phyloP scores from a whole-genome alignment of 164 flowering plant genomes.

The Litsea cubeba region DNA sequence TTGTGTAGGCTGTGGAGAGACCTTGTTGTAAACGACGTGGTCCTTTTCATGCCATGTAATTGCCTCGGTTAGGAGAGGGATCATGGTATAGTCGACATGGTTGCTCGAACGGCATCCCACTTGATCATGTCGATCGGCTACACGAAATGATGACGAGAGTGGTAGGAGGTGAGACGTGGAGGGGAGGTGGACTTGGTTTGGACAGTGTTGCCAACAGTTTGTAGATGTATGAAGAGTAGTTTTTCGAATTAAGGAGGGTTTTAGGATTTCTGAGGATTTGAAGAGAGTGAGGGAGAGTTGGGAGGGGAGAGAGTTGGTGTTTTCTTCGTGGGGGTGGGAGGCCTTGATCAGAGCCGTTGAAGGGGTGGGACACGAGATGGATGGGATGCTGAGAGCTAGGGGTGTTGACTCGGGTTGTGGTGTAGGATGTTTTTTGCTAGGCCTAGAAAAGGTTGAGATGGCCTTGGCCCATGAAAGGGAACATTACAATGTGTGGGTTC shows the following conservation, averaged over 20 bases:
- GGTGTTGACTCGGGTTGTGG: conserved; percentile 9
- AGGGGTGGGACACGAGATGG: conserved; percentile 6
- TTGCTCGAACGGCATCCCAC: no score
- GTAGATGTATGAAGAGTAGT: conserved; percentile 3
- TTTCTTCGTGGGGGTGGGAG: conserved; percentile 7
- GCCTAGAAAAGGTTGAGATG: conserved; percentile 6
- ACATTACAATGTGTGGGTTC: neutral
- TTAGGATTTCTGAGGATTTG: conserved; percentile 5
- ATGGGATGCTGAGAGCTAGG: conserved; percentile 7
- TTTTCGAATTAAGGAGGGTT: conserved; percentile 2
- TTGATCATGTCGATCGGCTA: no score
- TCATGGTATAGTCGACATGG: no score
- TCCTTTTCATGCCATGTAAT: no score
- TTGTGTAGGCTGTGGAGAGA: no score
- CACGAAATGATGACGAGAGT: neutral
- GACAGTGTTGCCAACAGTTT: neutral
- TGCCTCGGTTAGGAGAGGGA: no score
- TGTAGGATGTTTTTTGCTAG: neutral
- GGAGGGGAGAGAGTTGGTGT: conserved; percentile 6
- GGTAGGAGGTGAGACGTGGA: neutral
- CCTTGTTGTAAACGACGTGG: no score
- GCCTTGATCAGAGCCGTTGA: conserved; percentile 11
- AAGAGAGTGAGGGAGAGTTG: conserved; percentile 5
- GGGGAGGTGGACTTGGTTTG: no score
- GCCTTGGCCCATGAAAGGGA: conserved; percentile 7